phyloP scores from a whole-genome alignment of 2,329 filamentous ascomycete genomes.

The Ascochyta fabae region DNA sequence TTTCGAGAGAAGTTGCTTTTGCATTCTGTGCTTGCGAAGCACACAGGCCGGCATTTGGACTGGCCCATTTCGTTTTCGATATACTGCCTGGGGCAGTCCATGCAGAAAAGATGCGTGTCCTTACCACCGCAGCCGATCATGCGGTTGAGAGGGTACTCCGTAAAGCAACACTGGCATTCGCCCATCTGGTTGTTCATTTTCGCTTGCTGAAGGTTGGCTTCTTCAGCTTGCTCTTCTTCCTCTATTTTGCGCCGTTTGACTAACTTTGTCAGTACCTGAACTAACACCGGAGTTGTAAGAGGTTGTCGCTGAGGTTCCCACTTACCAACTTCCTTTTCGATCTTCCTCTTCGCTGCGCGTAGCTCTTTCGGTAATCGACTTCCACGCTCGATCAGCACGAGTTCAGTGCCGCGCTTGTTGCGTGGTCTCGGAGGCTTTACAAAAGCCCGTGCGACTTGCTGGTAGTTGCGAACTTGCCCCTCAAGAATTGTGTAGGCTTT shows the following conservation, averaged over 20 bases:
- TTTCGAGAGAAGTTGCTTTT: constrained; percentile 63
- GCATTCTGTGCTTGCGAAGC: constrained; percentile 70
- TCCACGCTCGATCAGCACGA: constrained; percentile 27
- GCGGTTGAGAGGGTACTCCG: constrained; percentile 68
- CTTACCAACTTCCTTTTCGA: constrained; percentile 29
- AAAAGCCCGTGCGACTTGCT: constrained; percentile 21
- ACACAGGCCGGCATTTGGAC: constrained; percentile 70
- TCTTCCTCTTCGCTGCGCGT: constrained; percentile 38
- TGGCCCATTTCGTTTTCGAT: constrained; percentile 73
- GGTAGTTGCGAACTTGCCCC: constrained; percentile 34
- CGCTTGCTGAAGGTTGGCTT: constrained; percentile 43
- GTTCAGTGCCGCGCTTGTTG: constrained; percentile 26
- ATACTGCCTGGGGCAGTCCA: constrained; percentile 67
- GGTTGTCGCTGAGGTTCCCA: background rate
- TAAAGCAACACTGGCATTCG: constrained; percentile 77
- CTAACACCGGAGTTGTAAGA: background rate
- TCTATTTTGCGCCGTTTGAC: constrained; percentile 37
- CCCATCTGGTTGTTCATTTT: constrained; percentile 55
- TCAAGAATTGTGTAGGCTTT: constrained; percentile 48
- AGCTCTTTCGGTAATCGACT: constrained; percentile 42
- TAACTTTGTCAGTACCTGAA: constrained; percentile 15
- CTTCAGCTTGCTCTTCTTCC: constrained; percentile 37
- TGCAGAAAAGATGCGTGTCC: constrained; percentile 71
- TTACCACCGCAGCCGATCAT: constrained; percentile 71
- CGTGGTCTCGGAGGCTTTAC: constrained; percentile 30